These are phyloP conservation scores for Amylocystis lapponica DNA, from an alignment of 768 basidiomycete species.

Conservation along the genomic window DNA sequence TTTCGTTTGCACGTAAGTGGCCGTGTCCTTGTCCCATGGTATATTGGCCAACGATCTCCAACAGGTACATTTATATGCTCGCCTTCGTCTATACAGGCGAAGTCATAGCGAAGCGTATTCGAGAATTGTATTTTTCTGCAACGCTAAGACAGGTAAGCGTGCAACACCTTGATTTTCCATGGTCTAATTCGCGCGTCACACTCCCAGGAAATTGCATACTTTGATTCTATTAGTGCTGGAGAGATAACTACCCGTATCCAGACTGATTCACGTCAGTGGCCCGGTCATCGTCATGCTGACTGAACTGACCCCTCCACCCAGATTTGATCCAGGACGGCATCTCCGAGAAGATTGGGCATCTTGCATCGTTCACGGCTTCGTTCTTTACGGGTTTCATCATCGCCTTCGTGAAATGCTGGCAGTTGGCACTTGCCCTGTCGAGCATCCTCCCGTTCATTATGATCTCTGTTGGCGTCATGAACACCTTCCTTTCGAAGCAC, in stretches of 20 bases:
- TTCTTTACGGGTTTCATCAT: constrained; percentile 80
- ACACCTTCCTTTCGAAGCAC: constrained; percentile 54
- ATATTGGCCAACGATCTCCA: no score
- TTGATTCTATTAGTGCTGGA: constrained; percentile 88
- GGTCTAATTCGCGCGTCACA: no score
- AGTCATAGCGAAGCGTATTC: constrained; percentile 73
- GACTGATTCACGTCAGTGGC: constrained; percentile 68
- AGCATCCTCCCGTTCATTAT: constrained; percentile 82
- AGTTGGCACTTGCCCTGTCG: constrained; percentile 76
- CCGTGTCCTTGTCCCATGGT: no score
- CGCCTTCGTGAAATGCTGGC: constrained; percentile 66
- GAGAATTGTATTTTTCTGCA: constrained; percentile 76
- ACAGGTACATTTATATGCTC: constrained; percentile 66
- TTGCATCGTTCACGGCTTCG: constrained; percentile 55
- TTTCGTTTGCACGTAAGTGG: constrained; percentile 71
- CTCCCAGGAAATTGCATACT: constrained; percentile 85
- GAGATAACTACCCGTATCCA: constrained; percentile 92
- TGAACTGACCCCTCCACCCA: constrained; percentile 19
- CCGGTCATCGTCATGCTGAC: neutral
- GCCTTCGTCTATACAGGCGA: constrained; percentile 78
- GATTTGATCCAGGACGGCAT: constrained; percentile 89
- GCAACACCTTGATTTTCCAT: no score
- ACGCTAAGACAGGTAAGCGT: no score
- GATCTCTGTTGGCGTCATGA: constrained; percentile 68
- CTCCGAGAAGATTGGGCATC: constrained; percentile 80